These are phyloP conservation scores for Breynia disticha DNA, from an alignment of 441 rosid species.

Conservation along the genomic window DNA sequence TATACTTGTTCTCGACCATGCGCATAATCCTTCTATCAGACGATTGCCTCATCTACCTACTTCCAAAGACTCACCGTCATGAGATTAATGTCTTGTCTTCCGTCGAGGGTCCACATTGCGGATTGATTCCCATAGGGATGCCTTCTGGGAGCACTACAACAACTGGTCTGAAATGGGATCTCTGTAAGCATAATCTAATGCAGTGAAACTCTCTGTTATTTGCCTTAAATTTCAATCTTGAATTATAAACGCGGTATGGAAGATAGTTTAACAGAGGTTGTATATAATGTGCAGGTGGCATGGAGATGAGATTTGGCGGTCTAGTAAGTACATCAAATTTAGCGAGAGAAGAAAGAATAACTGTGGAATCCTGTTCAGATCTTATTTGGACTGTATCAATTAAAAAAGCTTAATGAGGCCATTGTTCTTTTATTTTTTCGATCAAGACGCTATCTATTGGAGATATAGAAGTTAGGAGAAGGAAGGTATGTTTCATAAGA, in stretches of 20 bases:
- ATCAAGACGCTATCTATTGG: not conserved
- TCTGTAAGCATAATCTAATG: constrained; percentile 47
- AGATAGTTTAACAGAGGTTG: not conserved
- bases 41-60: constrained; percentile 69
- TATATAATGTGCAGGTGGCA: constrained; percentile 29
- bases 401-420: constrained; percentile 19
- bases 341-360: constrained; percentile 45
- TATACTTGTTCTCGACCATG: constrained; percentile 43
- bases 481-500: too few relatives aligned
- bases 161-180: constrained; percentile 86
- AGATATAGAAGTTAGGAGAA: not conserved
- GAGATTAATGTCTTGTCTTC: constrained; percentile 51
- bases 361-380: constrained; percentile 71
- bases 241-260: not conserved
- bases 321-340: constrained; percentile 79
- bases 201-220: not conserved
- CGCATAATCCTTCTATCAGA: constrained; percentile 62
- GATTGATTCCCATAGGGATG: constrained; percentile 74
- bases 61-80: constrained; percentile 58
- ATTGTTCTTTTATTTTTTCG: too few relatives aligned
- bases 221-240: constrained; percentile 3
- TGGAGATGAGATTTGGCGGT: constrained; percentile 75
- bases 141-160: constrained; percentile 66
- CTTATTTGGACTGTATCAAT: constrained; percentile 95
- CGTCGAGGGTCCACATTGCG: constrained; percentile 76